phyloP scores from a whole-genome alignment of 2,329 filamentous ascomycete species.

The Ambrosiella beaveri region DNA sequence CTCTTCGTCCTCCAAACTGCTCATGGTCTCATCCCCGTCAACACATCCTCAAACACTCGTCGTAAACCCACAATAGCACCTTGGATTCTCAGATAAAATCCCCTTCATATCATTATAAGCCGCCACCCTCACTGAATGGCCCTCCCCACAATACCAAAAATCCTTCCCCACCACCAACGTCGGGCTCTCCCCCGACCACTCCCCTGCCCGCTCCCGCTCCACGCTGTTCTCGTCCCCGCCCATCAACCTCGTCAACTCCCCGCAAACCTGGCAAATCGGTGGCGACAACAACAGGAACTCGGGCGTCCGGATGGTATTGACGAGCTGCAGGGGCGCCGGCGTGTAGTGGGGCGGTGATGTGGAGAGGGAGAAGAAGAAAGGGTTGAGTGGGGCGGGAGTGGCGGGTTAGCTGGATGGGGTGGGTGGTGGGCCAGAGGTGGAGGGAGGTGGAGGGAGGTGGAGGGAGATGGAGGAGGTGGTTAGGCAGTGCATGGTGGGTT shows the following conservation, averaged over 20 bases:
- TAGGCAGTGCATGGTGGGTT: background rate
- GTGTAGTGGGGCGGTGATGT: background rate
- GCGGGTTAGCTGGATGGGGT: background rate
- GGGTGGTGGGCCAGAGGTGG: background rate
- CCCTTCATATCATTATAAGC: constrained; percentile 9
- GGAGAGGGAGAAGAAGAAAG: background rate
- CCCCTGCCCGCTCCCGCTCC: too few relatives aligned
- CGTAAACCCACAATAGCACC: constrained; percentile 11
- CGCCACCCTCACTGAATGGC: constrained; percentile 3
- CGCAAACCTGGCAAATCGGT: constrained; percentile 10
- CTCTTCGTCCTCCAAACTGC: background rate
- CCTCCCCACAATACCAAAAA: constrained; percentile 3
- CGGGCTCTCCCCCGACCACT: background rate
- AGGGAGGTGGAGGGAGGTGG: background rate
- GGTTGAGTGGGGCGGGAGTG: background rate
- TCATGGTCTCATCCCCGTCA: background rate
- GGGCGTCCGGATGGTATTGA: constrained; percentile 8
- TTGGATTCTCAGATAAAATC: constrained; percentile 11
- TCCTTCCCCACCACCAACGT: background rate
- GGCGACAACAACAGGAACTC: constrained; percentile 8
- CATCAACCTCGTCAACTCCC: background rate
- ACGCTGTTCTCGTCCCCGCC: background rate
- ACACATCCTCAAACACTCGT: background rate
- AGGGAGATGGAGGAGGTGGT: background rate
- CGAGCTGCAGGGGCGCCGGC: background rate